Percentiles rank a stretch among this genome's conserved stretches.
Evolutionary conservation across 2,329 filamentous ascomycete genomes (phyloP).

Genomic region (Cordyceps pruinosa): DNA sequence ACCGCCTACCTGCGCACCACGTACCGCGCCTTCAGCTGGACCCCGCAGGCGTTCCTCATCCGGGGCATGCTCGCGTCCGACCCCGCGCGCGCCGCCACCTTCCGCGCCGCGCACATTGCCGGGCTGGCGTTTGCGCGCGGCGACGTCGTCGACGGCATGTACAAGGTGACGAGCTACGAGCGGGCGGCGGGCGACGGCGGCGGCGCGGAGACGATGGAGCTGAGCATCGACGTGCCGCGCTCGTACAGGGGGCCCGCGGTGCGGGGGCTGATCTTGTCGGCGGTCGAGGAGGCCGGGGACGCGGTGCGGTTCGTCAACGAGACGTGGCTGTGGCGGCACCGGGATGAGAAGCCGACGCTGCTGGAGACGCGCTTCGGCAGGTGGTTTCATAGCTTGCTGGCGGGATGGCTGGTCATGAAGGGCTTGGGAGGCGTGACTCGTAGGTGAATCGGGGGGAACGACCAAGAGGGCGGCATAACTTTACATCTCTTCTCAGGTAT

Average conservation of each 20-base stretch:
- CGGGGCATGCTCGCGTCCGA: constrained; percentile 20
- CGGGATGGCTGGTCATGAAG: constrained; percentile 24
- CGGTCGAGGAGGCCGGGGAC: constrained; percentile 2
- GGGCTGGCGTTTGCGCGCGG: constrained; percentile 19
- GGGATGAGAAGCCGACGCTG: constrained; percentile 22
- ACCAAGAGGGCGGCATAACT: neutral
- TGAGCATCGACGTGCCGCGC: constrained; percentile 24
- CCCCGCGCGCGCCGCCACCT: constrained; percentile 17
- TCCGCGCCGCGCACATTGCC: constrained; percentile 20
- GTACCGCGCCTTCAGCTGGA: constrained; percentile 26
- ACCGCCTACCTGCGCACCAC: constrained; percentile 22
- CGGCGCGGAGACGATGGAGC: constrained; percentile 20
- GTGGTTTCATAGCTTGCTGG: constrained; percentile 25
- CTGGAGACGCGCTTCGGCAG: constrained; percentile 23
- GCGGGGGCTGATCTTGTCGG: constrained; percentile 13
- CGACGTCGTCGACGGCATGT: constrained; percentile 27
- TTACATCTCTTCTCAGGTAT: neutral
- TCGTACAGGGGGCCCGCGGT: constrained; percentile 14
- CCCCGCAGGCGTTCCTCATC: constrained; percentile 26
- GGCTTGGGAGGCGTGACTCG: constrained; percentile 15
- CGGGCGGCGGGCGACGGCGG: constrained; percentile 21
- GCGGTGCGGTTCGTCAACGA: constrained; percentile 28
- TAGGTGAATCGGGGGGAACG: neutral
- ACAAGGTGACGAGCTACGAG: constrained; percentile 13
- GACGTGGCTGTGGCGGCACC: constrained; percentile 33